Evolutionary conservation across 306 rosid species (phyloP), one percentile per base, ranked within the genome.

Genomic region (Pachyrhizus erosus): DNA sequence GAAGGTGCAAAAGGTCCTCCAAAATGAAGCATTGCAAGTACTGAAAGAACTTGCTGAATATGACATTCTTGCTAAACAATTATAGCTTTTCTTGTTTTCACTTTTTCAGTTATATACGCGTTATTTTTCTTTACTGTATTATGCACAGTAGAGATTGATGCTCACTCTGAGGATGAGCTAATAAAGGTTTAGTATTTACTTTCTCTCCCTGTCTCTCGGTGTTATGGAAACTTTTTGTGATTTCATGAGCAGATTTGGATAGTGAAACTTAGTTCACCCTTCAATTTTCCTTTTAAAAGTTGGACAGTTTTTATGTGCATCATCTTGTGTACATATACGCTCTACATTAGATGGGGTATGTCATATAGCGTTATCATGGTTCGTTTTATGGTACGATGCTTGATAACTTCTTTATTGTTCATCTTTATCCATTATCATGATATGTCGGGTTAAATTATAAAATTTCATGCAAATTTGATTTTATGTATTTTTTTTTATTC

Each of bases 1-100:
- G 93, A 90, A 93, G 76, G 98, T 97, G 4, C 97, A 92, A 52
- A 90, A 83, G 88, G 96, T 93, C 82, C 93, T 95, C 87, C 98
- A 91, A 89, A 89, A 91, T 71, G 98, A 95, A 77, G 92, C 98
- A 40, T 91, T 83, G 80, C 31, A 91, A n/a, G 97, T 92, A 76
- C 95, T 93, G 87, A 92, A 86, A 34, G 95, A 93, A 85, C 93
- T 93, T 79, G 93, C 94, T 49, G 91, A 23, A 91, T 95, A 90
- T 80, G 92, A 20, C 72, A 75, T n/a, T 65, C 80, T 45, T 64
- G 43, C 73, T 39, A 64, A 77, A 54, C 46, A 76, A 75, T 70
- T 84, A 62, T 75, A 71, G 68, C 12, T 27, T 83, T 49, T 24
- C 20, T 37, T 43, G 1, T 68, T 78, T 73, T 54, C 27, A 17